Evolutionary conservation across 176 grass and related monocot species (phyloP), one percentile per base, ranked within the genome.

Genomic region (Urochloa ruziziensis): DNA sequence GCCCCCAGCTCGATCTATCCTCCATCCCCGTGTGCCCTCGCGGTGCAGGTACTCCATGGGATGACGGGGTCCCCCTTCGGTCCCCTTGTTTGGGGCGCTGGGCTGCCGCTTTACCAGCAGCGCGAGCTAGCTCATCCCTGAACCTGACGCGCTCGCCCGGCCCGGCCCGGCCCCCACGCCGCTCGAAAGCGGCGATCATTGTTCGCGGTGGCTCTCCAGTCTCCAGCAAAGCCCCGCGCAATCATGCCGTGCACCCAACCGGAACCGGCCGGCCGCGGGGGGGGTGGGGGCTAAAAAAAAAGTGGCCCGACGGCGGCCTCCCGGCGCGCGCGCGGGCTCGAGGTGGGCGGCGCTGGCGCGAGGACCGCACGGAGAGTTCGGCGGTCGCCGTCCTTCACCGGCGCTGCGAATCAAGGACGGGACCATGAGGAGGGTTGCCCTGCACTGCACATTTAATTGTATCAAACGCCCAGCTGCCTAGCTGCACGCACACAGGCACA

Each of bases 111-210:
- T 84, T 84, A 40, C 59, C 75, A 34, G 86, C 75, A 65, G 81
- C n/a, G n/a, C 75, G 74, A 19, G 79, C 73, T 72, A 39, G 54
- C 73, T 86, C 83, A 42, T 72, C 88, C n/a, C n/a, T n/a, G n/a
- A n/a, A n/a, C n/a, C 32, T 82, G 62, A 57, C 72, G 71, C 71
- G 15, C 14, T n/a, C n/a, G n/a, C 15, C 44, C 37, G 17, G 49
- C 1, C n/a, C n/a, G n/a, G n/a, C n/a, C 67, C 12, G 68, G 12
- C 18, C 78, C 19, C 27, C 46, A 74, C 39, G 7, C 4, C 67
- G 67, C 36, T 63, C 76, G 12, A 89, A 89, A 80, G 81, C 54
- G 67, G 23, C 67, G 47, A 89, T 89, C 75, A 89, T 79, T 79
- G 17, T 23, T 62, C 80, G 9, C 27, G 59, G 59, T 64, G 59